Percentiles rank a stretch among this genome's conserved stretches.
phyloP scores from a whole-genome alignment of 2,329 filamentous ascomycete genomes.

The Alternaria conjuncta region DNA sequence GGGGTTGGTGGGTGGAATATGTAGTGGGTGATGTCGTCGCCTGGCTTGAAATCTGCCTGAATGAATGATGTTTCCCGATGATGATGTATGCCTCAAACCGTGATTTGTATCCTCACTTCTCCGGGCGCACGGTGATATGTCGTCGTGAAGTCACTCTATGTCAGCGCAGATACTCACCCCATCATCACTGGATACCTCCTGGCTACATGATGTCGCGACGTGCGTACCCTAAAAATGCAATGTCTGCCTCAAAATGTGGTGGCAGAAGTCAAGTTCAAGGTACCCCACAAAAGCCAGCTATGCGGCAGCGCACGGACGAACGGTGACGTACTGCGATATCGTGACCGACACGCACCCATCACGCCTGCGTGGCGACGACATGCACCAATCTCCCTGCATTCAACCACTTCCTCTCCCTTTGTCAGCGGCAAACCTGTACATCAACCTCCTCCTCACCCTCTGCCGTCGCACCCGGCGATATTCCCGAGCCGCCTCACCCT shows the following conservation, averaged over 20 bases:
- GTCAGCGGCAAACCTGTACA: background rate
- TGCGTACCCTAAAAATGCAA: background rate
- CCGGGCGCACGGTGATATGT: background rate
- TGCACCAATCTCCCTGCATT: background rate
- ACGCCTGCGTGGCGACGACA: background rate
- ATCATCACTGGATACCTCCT: background rate
- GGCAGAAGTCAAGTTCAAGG: background rate
- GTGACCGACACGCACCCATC: background rate
- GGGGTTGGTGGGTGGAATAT: background rate
- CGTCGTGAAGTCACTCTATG: background rate
- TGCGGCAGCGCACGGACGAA: slow-evolving; percentile 2
- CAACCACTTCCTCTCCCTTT: background rate
- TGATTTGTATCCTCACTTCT: background rate
- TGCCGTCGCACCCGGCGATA: background rate
- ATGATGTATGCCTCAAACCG: background rate
- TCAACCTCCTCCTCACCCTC: background rate
- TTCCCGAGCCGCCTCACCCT: background rate
- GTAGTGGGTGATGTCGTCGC: background rate
- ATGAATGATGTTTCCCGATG: background rate
- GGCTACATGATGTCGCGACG: background rate
- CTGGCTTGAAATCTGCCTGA: background rate
- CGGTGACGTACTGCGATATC: slow-evolving; percentile 6
- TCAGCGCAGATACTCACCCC: background rate
- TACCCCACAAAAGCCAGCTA: slow-evolving; percentile 9
- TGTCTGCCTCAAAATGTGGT: background rate